Percentiles rank a stretch among this genome's conserved stretches.
Conservation (phyloP, 208 protist genomes). For the Lotmaria passim region DNA sequence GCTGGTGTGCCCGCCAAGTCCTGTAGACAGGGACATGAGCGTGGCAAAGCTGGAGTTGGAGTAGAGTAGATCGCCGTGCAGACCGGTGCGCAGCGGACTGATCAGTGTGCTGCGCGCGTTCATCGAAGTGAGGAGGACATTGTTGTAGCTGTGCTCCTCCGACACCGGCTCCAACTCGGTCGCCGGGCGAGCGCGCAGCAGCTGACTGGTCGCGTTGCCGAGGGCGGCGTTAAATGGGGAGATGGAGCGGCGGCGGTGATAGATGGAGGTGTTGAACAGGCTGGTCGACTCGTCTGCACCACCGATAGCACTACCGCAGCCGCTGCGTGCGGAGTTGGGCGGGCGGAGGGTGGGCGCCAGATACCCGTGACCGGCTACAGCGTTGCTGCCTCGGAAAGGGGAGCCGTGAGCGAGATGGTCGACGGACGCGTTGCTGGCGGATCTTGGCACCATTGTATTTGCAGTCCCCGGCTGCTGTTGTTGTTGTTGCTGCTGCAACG, state of each 20-base stretch:
- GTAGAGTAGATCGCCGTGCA: constrained; percentile 16
- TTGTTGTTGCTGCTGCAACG: not conserved
- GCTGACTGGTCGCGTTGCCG: not conserved
- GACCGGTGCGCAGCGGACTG: constrained; percentile 12
- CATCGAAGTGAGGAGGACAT: constrained; percentile 39
- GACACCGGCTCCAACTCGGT: constrained; percentile 1
- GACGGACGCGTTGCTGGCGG: not conserved
- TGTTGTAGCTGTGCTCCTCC: constrained; percentile 43
- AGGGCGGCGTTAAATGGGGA: constrained; percentile 2
- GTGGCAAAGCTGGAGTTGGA: constrained; percentile 26
- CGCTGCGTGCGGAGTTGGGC: constrained; percentile 5
- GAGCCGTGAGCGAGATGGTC: constrained; percentile 7
- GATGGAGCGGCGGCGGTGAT: constrained; percentile 11
- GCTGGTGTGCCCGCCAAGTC: not conserved
- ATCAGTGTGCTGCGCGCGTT: constrained; percentile 39
- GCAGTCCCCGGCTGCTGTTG: not conserved
- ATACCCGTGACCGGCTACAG: not conserved
- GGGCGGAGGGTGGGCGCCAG: not conserved
- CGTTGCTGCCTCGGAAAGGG: not conserved
- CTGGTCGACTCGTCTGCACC: not conserved
- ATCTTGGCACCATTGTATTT: not conserved
- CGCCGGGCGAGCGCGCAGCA: not conserved
- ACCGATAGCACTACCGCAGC: too few species aligned
- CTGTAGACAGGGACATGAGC: constrained; percentile 13
- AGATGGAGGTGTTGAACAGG: not conserved